phyloP scores from a whole-genome alignment of 2,329 filamentous ascomycete species.

The Zasmidium cellare region DNA sequence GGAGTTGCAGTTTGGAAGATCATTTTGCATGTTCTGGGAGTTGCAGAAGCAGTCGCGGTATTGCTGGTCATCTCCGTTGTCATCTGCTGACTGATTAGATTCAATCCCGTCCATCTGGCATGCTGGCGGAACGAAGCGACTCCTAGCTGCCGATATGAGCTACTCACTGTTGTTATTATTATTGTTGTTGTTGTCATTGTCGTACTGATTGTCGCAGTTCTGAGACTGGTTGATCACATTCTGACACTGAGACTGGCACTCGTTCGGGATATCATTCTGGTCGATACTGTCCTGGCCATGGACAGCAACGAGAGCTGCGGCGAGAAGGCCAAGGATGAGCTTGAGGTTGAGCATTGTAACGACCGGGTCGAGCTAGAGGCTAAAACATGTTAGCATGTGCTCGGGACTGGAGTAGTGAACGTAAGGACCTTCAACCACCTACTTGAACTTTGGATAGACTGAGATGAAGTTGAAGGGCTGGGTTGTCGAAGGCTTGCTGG shows the following conservation, averaged over 20 bases:
- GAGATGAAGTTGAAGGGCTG: background rate
- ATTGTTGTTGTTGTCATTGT: background rate
- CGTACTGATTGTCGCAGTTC: background rate
- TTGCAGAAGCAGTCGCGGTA: background rate
- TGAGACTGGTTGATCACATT: conserved; percentile 10
- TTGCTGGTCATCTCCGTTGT: background rate
- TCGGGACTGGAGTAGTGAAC: background rate
- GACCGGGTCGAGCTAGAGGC: conserved; percentile 3
- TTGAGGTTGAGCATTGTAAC: conserved; percentile 13
- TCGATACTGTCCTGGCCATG: conserved; percentile 10
- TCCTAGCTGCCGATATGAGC: too few species aligned
- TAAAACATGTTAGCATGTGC: background rate
- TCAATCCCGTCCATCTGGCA: background rate
- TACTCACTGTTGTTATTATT: background rate
- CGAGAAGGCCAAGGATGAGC: conserved; percentile 10
- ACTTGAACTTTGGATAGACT: background rate
- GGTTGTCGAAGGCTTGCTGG: too few species aligned
- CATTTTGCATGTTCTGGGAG: background rate
- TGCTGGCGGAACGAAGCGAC: too few species aligned
- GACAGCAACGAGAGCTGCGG: conserved; percentile 14
- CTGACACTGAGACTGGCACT: conserved; percentile 12
- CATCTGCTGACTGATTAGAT: background rate
- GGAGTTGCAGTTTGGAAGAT: background rate
- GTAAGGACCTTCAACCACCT: background rate
- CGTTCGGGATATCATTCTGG: conserved; percentile 11